phyloP scores from a whole-genome alignment of 2,329 filamentous ascomycete species.

The Amesomyces nigricolor region DNA sequence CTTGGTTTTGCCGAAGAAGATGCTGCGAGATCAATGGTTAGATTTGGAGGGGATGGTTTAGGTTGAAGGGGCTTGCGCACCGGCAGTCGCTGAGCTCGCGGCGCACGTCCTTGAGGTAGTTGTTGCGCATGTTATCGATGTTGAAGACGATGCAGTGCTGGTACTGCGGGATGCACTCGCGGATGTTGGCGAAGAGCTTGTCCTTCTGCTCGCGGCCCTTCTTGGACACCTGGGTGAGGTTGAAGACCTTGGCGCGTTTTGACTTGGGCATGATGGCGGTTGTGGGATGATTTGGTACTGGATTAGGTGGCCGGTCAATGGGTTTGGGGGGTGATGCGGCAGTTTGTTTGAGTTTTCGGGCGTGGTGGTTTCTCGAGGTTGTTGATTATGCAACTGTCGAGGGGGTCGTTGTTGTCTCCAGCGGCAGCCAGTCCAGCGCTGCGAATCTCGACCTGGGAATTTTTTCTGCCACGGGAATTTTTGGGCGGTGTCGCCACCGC shows the following conservation, averaged over 20 bases:
- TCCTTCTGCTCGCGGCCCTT: conserved; percentile 90
- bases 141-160: conserved; percentile 89
- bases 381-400: conserved; percentile 1
- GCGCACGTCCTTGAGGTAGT: conserved; percentile 85
- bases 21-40: conserved; percentile 36
- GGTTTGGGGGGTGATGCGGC: background rate
- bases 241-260: conserved; percentile 82
- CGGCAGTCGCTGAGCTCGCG: conserved; percentile 78
- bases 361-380: background rate
- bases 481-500: conserved; percentile 23
- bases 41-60: conserved; percentile 7
- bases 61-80: conserved; percentile 41
- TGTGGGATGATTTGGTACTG: background rate
- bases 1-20: conserved; percentile 99
- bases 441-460: conserved; percentile 4
- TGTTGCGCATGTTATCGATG: conserved; percentile 98
- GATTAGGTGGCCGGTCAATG: background rate
- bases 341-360: background rate
- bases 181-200: conserved; percentile 81
- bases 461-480: conserved; percentile 26
- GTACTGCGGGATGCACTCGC: conserved; percentile 77
- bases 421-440: background rate
- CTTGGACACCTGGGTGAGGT: conserved; percentile 87
- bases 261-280: conserved; percentile 78
- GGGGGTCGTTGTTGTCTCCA: background rate